Base-by-base conservation (phyloP, 1,284 basidiomycete species). In the Golubevia sp. region DNA sequence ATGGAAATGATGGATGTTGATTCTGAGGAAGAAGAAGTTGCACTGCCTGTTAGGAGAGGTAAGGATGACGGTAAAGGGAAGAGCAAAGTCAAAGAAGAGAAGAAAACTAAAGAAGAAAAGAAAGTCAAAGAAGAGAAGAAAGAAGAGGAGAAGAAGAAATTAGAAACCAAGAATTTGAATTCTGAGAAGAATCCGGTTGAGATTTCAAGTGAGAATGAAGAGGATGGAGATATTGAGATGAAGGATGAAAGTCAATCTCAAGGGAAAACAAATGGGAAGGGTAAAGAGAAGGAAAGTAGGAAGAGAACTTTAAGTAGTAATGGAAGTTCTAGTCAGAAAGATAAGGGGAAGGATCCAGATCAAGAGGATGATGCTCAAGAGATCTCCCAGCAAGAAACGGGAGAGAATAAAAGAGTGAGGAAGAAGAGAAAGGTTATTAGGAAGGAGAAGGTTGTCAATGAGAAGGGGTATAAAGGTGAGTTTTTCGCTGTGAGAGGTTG, bases 391-490 rank as follows among this genome's bases (percentile, higher is more conserved):
- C n/a, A n/a, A 44, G 18, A 18, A 13, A 48, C 23, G n/a, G 24
- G 58, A 25, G 13, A 64, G 20, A 74, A 74, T 55, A 61, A 57
- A 11, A 61, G 72, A 3, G 68, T 71, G 2, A 63, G 64, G 23
- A 78, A 78, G 61, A 66, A 71, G 59, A 69, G 77, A 63, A 77
- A 73, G 60, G 69, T 77, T 59, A 55, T 73, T 55, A 73, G 69
- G 49, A 76, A 73, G 60, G 59, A 75, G 24, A 68, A 67, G 26
- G 62, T 48, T 49, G 78, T 73, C 57, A 71, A 80, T 63, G 76
- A 77, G 48, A 74, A 70, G 25, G 77, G 77, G 4, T 80, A 80
- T 53, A 74, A 67, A n/a, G 70, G 59, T 61, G 52, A 53, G 26
- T 20, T 55, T 18, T 27, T 8, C n/a, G 6, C 11, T 21, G 15